Base-by-base conservation (phyloP, 257 asterid species). In the Ilex aquifolium region DNA sequence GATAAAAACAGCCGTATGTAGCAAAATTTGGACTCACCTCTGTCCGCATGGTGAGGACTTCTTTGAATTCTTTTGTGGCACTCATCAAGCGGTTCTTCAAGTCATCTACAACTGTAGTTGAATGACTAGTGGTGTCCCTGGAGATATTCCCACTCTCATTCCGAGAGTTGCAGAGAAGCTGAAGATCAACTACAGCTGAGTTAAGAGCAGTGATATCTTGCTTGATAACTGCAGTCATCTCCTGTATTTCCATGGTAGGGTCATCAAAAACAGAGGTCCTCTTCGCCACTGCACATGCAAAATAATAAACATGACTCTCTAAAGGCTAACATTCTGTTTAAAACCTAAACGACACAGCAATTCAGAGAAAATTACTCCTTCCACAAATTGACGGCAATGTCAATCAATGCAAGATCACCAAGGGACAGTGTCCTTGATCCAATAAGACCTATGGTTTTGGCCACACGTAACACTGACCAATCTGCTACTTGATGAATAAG, bases 231-330 rank as follows among this genome's bases (percentile, higher is more conserved):
- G 92, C 82, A 44, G 97, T 93, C 63, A 93, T 75, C 62, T 93
- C 99, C 76, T 93, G 97, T 60, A 93, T 90, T 76, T 93, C 99
- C 83, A 68, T 64, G 46, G 99, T 79, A 44, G 99, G 99, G 79
- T 93, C 99, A 52, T 93, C 92, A 75, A 87, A 93, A 61, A 75
- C 90, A 2, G 97, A 90, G 30, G 95, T 81, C 74, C 89, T 81
- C 88, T 88, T 93, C 40, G 99, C 97, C 93, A 93, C 99, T 90
- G 77, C 62, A 67, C 54, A 60, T 63, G 54, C 56, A 46, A 72
- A 11, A 69, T 62, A 65, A 69, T 55, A 46, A 4, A 27, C 67
- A 65, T 32, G 44, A 53, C 60, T 60, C 46, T 44, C 50, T 55
- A 13, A 29, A 44, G 9, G 51, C 8, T 64, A 56, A 73, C 42